Percentiles rank a stretch among this genome's conserved stretches.
These are phyloP conservation scores for Saraca asoca DNA, from an alignment of 331 rosid species.

Conservation along the genomic window DNA sequence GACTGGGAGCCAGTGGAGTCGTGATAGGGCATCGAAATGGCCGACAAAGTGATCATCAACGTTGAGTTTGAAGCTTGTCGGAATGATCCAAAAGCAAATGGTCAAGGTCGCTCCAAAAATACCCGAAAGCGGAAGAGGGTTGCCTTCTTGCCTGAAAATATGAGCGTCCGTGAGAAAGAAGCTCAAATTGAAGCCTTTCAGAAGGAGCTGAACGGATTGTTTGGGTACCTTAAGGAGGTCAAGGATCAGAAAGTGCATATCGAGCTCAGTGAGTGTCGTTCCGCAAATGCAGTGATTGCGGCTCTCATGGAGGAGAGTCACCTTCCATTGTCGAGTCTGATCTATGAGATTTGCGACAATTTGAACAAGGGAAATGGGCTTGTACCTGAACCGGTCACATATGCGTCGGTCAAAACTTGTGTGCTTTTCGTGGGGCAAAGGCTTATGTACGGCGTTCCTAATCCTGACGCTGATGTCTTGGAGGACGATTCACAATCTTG, in stretches of 20 bases:
- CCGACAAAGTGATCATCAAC: constrained; percentile 32
- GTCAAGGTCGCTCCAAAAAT: constrained; percentile 40
- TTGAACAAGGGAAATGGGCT: constrained; percentile 38
- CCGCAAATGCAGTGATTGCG: constrained; percentile 56
- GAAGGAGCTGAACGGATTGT: constrained; percentile 62
- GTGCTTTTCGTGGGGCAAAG: constrained; percentile 81
- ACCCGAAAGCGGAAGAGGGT: constrained; percentile 64
- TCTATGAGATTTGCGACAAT: constrained; percentile 55
- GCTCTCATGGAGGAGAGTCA: constrained; percentile 77
- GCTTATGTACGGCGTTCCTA: constrained; percentile 69
- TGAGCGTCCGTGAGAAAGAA: constrained; percentile 50
- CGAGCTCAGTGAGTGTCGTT: constrained; percentile 42
- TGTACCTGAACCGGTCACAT: constrained; percentile 50
- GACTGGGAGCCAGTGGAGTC: background rate
- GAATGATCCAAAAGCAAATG: constrained; percentile 35
- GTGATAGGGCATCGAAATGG: constrained; percentile 40
- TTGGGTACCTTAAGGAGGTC: constrained; percentile 54
- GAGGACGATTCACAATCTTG: constrained; percentile 75
- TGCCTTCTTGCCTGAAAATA: constrained; percentile 24
- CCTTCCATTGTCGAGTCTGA: constrained; percentile 76
- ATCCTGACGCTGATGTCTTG: constrained; percentile 81
- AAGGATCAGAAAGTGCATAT: constrained; percentile 46
- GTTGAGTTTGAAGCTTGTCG: constrained; percentile 32
- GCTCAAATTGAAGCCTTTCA: constrained; percentile 46
- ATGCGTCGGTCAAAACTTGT: constrained; percentile 66